These are phyloP conservation scores for Metschnikowia lochheadii DNA, from an alignment of 805 yeast species.

Conservation along the genomic window DNA sequence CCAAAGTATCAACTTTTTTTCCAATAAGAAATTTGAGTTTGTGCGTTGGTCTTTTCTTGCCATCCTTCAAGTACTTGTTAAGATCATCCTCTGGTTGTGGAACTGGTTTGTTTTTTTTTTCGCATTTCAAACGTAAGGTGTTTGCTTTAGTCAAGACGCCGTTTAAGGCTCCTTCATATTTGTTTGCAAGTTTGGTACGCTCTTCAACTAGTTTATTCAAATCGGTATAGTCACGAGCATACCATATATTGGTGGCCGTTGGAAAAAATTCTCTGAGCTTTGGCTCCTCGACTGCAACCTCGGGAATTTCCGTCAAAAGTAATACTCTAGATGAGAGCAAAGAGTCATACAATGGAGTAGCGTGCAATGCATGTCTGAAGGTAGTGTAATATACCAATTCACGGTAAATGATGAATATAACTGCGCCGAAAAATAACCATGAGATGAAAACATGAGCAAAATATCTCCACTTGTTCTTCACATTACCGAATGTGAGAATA, in stretches of 20 bases:
- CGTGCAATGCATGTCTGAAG: slow-evolving; percentile 68
- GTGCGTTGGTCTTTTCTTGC: slow-evolving; percentile 77
- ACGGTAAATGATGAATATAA: slow-evolving; percentile 63
- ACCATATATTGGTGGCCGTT: slow-evolving; percentile 53
- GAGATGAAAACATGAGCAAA: slow-evolving; percentile 75
- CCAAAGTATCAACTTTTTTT: slow-evolving; percentile 79
- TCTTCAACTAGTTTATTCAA: slow-evolving; percentile 56
- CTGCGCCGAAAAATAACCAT: slow-evolving; percentile 68
- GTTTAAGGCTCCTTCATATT: slow-evolving; percentile 65
- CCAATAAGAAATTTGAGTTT: slow-evolving; percentile 68
- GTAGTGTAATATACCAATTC: slow-evolving; percentile 69
- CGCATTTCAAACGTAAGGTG: slow-evolving; percentile 49
- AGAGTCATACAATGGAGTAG: slow-evolving; percentile 70
- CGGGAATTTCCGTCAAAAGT: slow-evolving; percentile 64
- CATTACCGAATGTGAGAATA: slow-evolving; percentile 59
- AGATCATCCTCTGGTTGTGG: slow-evolving; percentile 57
- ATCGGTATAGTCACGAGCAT: slow-evolving; percentile 58
- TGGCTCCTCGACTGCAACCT: slow-evolving; percentile 43
- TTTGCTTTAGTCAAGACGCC: slow-evolving; percentile 57
- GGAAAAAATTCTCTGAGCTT: slow-evolving; percentile 60
- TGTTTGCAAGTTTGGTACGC: slow-evolving; percentile 55
- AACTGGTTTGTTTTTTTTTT: slow-evolving; percentile 52
- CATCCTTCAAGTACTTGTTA: slow-evolving; percentile 60
- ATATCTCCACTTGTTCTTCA: slow-evolving; percentile 56
- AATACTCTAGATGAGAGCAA: slow-evolving; percentile 67